Percentiles rank a stretch among this genome's conserved stretches.
Conservation (phyloP, 2,329 filamentous ascomycete species). For the Lasiodiplodia theobromae region DNA sequence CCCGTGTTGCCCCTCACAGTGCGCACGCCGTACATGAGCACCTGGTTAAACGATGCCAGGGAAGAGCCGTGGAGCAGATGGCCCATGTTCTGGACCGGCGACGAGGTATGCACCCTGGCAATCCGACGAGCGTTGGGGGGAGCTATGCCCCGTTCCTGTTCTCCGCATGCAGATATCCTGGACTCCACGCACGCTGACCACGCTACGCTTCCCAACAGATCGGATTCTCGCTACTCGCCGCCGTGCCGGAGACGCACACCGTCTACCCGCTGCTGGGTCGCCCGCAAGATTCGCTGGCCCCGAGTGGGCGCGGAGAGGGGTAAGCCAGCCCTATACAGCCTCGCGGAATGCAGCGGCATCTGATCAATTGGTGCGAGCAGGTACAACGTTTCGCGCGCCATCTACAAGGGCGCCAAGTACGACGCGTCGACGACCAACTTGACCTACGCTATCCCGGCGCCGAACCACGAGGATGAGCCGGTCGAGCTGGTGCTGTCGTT, state of each 20-base stretch:
- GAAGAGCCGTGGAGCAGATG: slow-evolving; percentile 80
- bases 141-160: slow-evolving; percentile 10
- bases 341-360: background rate
- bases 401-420: slow-evolving; percentile 67
- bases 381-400: slow-evolving; percentile 65
- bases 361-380: slow-evolving; percentile 39
- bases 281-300: slow-evolving; percentile 67
- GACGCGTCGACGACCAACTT: slow-evolving; percentile 75
- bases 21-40: slow-evolving; percentile 59
- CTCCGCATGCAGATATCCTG: slow-evolving; percentile 20
- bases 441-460: slow-evolving; percentile 65
- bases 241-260: slow-evolving; percentile 64
- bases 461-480: slow-evolving; percentile 46
- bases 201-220: slow-evolving; percentile 48
- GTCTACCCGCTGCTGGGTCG: slow-evolving; percentile 71
- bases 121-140: slow-evolving; percentile 14
- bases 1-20: slow-evolving; percentile 60
- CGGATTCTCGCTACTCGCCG: slow-evolving; percentile 69
- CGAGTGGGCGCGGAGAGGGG: slow-evolving; percentile 47
- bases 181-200: slow-evolving; percentile 23
- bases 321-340: slow-evolving; percentile 35
- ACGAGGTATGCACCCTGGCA: slow-evolving; percentile 56
- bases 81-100: slow-evolving; percentile 85
- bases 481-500: slow-evolving; percentile 69
- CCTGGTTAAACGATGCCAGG: slow-evolving; percentile 69